A percentile compares a stretch with the other conserved stretches of the same genome.
These are phyloP conservation scores for Meyerozyma sp. DNA, from an alignment of 1,139 yeast genomes.

Conservation along the genomic window DNA sequence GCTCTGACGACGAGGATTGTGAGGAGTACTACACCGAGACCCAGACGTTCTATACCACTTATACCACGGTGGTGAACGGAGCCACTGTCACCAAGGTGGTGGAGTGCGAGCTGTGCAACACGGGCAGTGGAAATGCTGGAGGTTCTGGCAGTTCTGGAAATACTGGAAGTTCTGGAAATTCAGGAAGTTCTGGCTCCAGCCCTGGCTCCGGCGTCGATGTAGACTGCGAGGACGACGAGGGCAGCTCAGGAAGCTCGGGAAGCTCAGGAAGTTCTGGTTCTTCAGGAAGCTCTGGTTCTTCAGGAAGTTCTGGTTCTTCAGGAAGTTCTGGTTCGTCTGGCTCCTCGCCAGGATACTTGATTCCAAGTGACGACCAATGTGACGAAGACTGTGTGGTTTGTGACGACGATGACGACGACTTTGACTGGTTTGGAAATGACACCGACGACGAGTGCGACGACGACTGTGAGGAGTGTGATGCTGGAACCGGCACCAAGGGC, in stretches of 20 bases:
- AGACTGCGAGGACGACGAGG: constrained; percentile 12
- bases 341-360: neutral
- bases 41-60: neutral
- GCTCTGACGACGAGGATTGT: neutral
- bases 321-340: constrained; percentile 1
- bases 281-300: constrained; percentile 2
- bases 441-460: constrained; percentile 7
- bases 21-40: neutral
- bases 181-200: constrained; percentile 7
- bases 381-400: constrained; percentile 1
- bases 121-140: constrained; percentile 3
- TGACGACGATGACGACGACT: constrained; percentile 3
- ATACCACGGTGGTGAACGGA: neutral
- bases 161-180: too few species aligned
- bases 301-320: constrained; percentile 2
- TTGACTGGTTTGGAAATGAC: constrained; percentile 8
- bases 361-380: constrained; percentile 1
- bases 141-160: too few species aligned
- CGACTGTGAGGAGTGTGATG: neutral
- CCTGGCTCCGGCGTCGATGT: constrained; percentile 6
- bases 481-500: neutral
- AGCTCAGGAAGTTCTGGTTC: constrained; percentile 4
- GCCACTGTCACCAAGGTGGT: neutral
- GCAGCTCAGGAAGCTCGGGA: neutral
- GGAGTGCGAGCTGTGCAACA: neutral